Conservation (phyloP, 495 filamentous ascomycete species). For the Penicillium paradoxum region DNA sequence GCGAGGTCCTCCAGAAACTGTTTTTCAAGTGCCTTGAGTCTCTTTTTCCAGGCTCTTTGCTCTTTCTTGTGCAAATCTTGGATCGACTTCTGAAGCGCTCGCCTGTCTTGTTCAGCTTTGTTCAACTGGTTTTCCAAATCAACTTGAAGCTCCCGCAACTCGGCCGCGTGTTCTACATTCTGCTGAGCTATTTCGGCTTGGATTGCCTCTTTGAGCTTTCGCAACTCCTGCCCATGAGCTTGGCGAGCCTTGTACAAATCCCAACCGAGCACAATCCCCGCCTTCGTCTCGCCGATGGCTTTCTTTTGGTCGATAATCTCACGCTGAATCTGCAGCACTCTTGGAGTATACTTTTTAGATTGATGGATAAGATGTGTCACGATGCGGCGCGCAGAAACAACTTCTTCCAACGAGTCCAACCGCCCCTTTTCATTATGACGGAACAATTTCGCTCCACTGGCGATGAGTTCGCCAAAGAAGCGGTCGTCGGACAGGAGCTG, state of each 20-base stretch:
- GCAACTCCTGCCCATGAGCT: not conserved
- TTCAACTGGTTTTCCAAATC: not conserved
- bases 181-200: not conserved
- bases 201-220: not conserved
- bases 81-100: not conserved
- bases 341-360: not conserved
- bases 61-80: not conserved
- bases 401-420: not conserved
- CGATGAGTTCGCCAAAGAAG: not conserved
- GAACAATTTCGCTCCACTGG: not conserved
- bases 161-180: not conserved
- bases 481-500: constrained; percentile 1
- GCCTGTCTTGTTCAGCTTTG: not conserved
- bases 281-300: constrained; percentile 8
- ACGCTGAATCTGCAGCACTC: constrained; percentile 2
- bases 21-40: not conserved
- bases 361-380: constrained; percentile 3
- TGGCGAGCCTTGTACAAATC: not conserved
- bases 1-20: not conserved
- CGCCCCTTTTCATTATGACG: constrained; percentile 1
- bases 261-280: constrained; percentile 3
- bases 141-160: not conserved
- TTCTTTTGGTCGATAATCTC: constrained; percentile 11
- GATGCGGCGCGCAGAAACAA: not conserved
- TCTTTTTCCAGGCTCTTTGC: not conserved